A percentile compares a stretch with the other conserved stretches of the same genome.
phyloP scores from a whole-genome alignment of 495 filamentous ascomycete genomes.

The Penicilliopsis zonata region DNA sequence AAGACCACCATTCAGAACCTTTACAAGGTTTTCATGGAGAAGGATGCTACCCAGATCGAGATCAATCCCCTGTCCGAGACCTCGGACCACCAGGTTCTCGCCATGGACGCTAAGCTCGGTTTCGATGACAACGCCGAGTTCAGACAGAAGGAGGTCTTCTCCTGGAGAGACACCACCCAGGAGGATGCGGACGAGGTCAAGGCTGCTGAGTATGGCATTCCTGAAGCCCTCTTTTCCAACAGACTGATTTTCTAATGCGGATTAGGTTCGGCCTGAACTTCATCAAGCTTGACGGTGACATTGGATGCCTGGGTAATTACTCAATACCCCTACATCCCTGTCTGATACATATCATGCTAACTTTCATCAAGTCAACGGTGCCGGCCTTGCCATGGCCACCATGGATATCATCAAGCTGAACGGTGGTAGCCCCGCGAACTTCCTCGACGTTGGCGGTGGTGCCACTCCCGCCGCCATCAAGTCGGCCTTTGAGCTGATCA shows the following conservation, averaged over 20 bases:
- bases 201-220: constrained; percentile 58
- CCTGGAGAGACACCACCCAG: constrained; percentile 85
- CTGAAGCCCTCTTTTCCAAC: not conserved
- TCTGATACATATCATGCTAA: constrained; percentile 9
- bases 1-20: constrained; percentile 95
- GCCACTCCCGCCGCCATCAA: constrained; percentile 94
- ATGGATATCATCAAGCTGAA: constrained; percentile 99
- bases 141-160: constrained; percentile 91
- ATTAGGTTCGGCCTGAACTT: constrained; percentile 75
- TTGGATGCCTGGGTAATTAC: constrained; percentile 67
- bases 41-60: constrained; percentile 96
- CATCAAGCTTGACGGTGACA: constrained; percentile 99
- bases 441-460: constrained; percentile 96
- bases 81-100: constrained; percentile 90
- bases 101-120: constrained; percentile 96
- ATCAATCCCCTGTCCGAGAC: constrained; percentile 98
- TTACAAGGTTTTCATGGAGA: constrained; percentile 96
- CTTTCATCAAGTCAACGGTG: constrained; percentile 64
- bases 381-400: constrained; percentile 97
- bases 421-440: constrained; percentile 91
- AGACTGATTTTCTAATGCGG: constrained; percentile 7
- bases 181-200: constrained; percentile 97
- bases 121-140: constrained; percentile 99
- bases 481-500: constrained; percentile 96
- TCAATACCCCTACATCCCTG: not conserved